Evolutionary conservation across 441 rosid species (phyloP), one percentile per base, ranked within the genome.

Genomic region (Populus trichocarpa): DNA sequence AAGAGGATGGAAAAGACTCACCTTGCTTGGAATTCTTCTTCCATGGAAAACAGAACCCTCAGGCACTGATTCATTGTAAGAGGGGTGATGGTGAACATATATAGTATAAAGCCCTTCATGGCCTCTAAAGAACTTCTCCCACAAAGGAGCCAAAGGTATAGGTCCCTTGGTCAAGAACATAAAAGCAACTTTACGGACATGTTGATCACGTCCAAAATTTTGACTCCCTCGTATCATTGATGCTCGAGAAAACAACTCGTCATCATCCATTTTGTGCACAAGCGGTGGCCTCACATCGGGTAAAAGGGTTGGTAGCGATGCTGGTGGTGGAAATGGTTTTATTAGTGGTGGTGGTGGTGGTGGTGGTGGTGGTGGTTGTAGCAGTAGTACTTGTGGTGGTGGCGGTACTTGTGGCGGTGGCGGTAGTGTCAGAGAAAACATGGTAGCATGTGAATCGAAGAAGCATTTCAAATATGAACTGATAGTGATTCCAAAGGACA

Each of bases 161-260:
- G 42, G 40, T 25, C 85, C 88, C 57, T 81, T 74, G 5, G 83
- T 81, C 76, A 87, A 80, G 81, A 85, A 88, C 89, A 86, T 88
- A 74, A 96, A 96, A 1, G 99, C 98, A 57, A 96, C 83, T 67
- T 93, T 93, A 0, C 92, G 90, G 65, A 88, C 87, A 38, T 9
- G 42, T 38, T 92, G 81, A 4, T 78, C 69, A 75, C 75, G 88
- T 0, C 92, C 90, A 84, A 75, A 87, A 61, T 73, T 88, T 0
- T 77, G 78, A 65, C 82, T 89, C 64, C 81, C 82, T 2, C 94
- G 96, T 40, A 86, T 85, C 97, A 92, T 81, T 0, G 98, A 89
- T 6, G 90, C 97, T 78, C 95, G 84, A 94, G 93, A 87, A 18
- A 90, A 82, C 38, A 96, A 75, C 85, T 91, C 91, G 0, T 83